Evolutionary conservation across 2,329 filamentous ascomycete species (phyloP).

Genomic region (Paraphaeosphaeria minitans): DNA sequence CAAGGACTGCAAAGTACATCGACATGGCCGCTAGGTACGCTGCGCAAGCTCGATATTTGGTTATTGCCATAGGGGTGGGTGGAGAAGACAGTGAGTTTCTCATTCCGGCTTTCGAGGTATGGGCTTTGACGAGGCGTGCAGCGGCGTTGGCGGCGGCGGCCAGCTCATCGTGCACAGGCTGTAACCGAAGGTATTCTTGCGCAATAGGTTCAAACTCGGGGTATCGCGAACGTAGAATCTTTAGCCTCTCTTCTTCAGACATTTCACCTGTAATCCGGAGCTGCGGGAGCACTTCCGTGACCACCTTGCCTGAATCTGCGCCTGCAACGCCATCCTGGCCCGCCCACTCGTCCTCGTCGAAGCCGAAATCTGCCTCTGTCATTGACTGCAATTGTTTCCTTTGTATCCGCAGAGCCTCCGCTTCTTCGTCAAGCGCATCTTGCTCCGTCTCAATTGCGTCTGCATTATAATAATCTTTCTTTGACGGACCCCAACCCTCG

Average conservation of each 20-base stretch:
- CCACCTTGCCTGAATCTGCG: constrained; percentile 58
- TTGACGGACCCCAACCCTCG: constrained; percentile 85
- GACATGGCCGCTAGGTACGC: constrained; percentile 86
- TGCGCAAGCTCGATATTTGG: constrained; percentile 80
- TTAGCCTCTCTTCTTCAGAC: constrained; percentile 72
- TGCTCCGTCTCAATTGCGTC: constrained; percentile 74
- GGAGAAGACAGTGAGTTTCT: constrained; percentile 9
- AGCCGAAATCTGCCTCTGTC: constrained; percentile 89
- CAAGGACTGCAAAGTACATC: constrained; percentile 95
- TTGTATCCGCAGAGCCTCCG: constrained; percentile 84
- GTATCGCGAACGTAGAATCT: constrained; percentile 78
- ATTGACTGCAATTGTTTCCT: constrained; percentile 89
- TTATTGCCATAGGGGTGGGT: constrained; percentile 44
- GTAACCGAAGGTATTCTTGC: constrained; percentile 76
- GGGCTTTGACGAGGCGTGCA: constrained; percentile 48
- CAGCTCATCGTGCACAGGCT: constrained; percentile 65
- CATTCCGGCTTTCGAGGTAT: constrained; percentile 30
- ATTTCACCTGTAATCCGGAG: constrained; percentile 81
- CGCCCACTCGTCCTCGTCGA: constrained; percentile 88
- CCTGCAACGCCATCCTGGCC: constrained; percentile 56
- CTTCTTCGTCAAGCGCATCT: constrained; percentile 87
- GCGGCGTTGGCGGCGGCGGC: constrained; percentile 63
- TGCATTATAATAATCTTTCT: constrained; percentile 90
- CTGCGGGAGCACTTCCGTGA: constrained; percentile 86
- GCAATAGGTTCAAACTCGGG: constrained; percentile 90